Conservation (phyloP, 148 eudicot species). For the Gaultheria prostrata region DNA sequence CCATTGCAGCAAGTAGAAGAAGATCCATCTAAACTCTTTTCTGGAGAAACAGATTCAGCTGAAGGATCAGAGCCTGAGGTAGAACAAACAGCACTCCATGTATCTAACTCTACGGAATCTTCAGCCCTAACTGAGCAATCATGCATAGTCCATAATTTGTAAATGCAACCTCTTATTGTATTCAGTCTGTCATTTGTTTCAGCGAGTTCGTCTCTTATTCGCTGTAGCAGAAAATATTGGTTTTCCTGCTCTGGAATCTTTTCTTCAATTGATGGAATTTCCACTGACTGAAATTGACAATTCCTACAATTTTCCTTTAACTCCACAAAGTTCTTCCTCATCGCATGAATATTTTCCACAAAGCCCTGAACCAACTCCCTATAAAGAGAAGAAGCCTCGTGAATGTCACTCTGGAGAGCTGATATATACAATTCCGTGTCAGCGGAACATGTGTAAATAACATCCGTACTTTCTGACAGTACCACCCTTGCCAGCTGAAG, state of each 20-base stretch:
- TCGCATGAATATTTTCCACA: constrained; percentile 17
- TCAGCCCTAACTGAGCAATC: constrained; percentile 11
- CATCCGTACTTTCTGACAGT: constrained; percentile 17
- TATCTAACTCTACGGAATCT: constrained; percentile 18
- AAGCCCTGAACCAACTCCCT: constrained; percentile 18
- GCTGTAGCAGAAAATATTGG: constrained; percentile 22
- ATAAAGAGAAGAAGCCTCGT: constrained; percentile 18
- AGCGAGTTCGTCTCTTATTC: constrained; percentile 34
- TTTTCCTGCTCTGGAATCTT: constrained; percentile 17
- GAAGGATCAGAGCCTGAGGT: constrained; percentile 34
- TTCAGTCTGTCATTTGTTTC: constrained; percentile 33
- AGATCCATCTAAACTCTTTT: constrained; percentile 15
- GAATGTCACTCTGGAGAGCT: constrained; percentile 19
- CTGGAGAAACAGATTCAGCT: constrained; percentile 15
- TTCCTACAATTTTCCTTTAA: constrained; percentile 16
- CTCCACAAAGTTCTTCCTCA: constrained; percentile 20
- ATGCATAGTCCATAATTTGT: constrained; percentile 11
- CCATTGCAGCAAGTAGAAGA: constrained; percentile 11
- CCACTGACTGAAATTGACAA: constrained; percentile 1
- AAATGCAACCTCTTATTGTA: constrained; percentile 22
- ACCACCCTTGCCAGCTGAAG: constrained; percentile 23
- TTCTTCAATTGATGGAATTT: constrained; percentile 12
- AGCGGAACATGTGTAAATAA: constrained; percentile 3
- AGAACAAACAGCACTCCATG: constrained; percentile 23
- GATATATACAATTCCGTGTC: constrained; percentile 16